Conservation (phyloP, 2,329 filamentous ascomycete genomes). For the Penicillium sp. region DNA sequence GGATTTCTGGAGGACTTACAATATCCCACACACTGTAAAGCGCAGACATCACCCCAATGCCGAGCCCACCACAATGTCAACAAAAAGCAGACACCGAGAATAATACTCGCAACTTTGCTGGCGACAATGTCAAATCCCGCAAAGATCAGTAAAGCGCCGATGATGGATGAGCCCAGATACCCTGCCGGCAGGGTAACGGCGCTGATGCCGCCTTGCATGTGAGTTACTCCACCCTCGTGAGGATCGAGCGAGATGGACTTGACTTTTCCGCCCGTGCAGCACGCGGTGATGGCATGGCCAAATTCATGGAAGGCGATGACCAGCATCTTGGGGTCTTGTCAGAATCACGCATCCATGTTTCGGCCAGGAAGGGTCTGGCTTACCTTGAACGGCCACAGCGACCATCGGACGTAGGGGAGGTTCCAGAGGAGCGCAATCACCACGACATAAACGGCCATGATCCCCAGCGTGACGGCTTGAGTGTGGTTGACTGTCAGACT, state of each 20-base stretch:
- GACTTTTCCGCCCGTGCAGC: slow-evolving; percentile 71
- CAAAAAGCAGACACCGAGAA: slow-evolving; percentile 71
- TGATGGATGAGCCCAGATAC: slow-evolving; percentile 74
- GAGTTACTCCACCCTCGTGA: slow-evolving; percentile 74
- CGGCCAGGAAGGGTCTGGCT: slow-evolving; percentile 7
- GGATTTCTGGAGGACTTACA: slow-evolving; percentile 38
- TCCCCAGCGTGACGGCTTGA: slow-evolving; percentile 69
- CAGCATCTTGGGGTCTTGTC: slow-evolving; percentile 61
- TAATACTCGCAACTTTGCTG: slow-evolving; percentile 75
- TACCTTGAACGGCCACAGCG: slow-evolving; percentile 81
- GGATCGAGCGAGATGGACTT: slow-evolving; percentile 74
- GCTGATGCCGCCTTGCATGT: slow-evolving; percentile 71
- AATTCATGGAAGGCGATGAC: slow-evolving; percentile 83
- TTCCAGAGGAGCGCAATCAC: slow-evolving; percentile 78
- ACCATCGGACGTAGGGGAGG: slow-evolving; percentile 71
- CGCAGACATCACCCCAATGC: slow-evolving; percentile 78
- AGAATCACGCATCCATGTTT: background rate
- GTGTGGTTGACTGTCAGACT: slow-evolving; percentile 65
- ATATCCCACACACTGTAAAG: slow-evolving; percentile 85
- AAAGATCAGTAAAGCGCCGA: slow-evolving; percentile 75
- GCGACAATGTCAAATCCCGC: slow-evolving; percentile 81
- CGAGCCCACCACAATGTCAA: slow-evolving; percentile 82
- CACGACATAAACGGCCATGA: slow-evolving; percentile 72
- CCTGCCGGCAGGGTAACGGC: slow-evolving; percentile 75
- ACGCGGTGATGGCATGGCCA: slow-evolving; percentile 71